Conservation (phyloP, 805 yeast species). For the Candida peoriensis region DNA sequence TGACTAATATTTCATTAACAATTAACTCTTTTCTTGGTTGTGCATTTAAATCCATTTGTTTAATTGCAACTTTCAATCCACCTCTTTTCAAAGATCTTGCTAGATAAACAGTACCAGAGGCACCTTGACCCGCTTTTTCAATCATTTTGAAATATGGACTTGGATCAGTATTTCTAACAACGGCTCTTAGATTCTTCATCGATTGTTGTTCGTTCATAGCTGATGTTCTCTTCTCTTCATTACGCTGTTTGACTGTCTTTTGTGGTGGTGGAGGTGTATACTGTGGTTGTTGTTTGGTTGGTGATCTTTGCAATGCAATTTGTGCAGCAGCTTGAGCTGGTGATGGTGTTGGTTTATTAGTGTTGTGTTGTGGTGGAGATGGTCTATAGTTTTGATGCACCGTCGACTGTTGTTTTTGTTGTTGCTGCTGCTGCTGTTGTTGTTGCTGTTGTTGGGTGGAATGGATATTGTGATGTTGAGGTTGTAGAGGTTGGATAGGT, state of each 20-base stretch:
- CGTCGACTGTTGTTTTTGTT: constrained; percentile 11
- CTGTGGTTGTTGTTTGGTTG: constrained; percentile 7
- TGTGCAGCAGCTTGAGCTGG: constrained; percentile 32
- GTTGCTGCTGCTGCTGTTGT: constrained; percentile 9
- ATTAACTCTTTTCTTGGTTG: constrained; percentile 95
- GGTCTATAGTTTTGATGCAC: constrained; percentile 5
- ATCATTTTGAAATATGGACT: constrained; percentile 69
- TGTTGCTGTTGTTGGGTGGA: constrained; percentile 13
- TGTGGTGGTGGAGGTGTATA: constrained; percentile 13
- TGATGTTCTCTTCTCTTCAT: constrained; percentile 48
- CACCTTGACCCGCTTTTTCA: constrained; percentile 95
- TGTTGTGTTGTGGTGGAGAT: constrained; percentile 1
- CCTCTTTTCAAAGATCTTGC: constrained; percentile 60
- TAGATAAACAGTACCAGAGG: constrained; percentile 90
- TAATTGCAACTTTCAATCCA: constrained; percentile 81
- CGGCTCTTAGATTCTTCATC: constrained; percentile 73
- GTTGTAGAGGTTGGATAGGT: constrained; percentile 22
- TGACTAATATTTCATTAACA: constrained; percentile 91
- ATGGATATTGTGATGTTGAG: constrained; percentile 23
- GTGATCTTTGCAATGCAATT: constrained; percentile 25
- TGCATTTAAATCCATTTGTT: constrained; percentile 86
- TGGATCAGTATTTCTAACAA: constrained; percentile 85
- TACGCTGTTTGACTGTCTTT: constrained; percentile 28
- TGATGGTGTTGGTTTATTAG: neutral
- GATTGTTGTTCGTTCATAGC: constrained; percentile 84